Base-by-base conservation (phyloP, 2,329 filamentous ascomycete genomes). In the Alternaria sp. region DNA sequence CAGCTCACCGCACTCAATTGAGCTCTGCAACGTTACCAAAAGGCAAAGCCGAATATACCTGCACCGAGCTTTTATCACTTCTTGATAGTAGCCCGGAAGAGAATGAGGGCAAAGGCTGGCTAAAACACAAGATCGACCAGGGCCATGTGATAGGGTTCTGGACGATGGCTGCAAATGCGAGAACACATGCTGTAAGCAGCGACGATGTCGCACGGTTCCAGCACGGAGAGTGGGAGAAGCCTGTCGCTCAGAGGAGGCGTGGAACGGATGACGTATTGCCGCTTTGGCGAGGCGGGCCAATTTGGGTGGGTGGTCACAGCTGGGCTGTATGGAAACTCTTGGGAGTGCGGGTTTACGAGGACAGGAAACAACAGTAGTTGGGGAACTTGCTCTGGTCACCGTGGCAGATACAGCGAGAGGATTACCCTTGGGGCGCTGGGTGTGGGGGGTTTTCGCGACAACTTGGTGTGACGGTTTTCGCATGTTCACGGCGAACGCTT, bases 201-300 rank as follows among this genome's bases (percentile, higher is more conserved):
- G 63, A 63, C 5, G 69, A 71, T 51, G 62, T 71, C 7, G 61
- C 67, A 49, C 44, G 61, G 6, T 71, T 71, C 22, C 67, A 68
- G 26, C 54, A 66, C 30, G 69, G 69, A n/a, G 64, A 68, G 38
- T 71, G 69, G 69, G 67, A 70, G 34, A 53, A 34, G 18, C 43
- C 39, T 7, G 59, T 71, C 14, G 46, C 49, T 20, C 52, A 62
- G 43, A 61, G 67, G 38, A 61, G 67, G 30, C 36, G 54, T 20
- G 60, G 53, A 5, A 54, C 61, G 14, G 16, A 59, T 1, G 69
- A 71, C 51, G 62, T 70, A 2, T 44, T 71, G 30, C 69, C 69
- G 16, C 46, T 69, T 6, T 70, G 67, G 69, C 65, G 69, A 60
- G 67, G 67, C 44, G 69, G 69, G 28, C 69, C 67, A 42, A 61